Conservation (phyloP, 352 stramenopile species). For the Globisporangium irregulare region DNA sequence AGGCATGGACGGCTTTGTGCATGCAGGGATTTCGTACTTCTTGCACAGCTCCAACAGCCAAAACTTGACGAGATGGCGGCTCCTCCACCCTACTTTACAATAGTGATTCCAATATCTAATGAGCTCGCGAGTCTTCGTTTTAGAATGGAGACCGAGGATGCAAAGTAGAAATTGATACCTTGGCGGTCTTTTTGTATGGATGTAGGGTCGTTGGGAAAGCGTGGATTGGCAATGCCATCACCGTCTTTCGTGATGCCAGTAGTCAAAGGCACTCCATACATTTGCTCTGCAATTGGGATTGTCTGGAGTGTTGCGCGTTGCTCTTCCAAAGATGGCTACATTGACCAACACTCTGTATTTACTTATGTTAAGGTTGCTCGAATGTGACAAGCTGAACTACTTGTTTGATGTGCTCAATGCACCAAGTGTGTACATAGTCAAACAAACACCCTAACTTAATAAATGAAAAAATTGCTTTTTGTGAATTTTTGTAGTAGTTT, state of each 20-base stretch:
- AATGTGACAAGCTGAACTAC: background rate
- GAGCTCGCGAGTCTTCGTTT: no score
- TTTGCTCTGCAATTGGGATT: no score
- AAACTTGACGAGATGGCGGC: no score
- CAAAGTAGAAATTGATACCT: no score
- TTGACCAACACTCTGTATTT: background rate
- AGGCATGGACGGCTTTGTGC: conserved; percentile 2
- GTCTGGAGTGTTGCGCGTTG: background rate
- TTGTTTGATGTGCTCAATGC: background rate
- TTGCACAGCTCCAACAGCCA: background rate
- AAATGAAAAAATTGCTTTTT: background rate
- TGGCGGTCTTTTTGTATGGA: no score
- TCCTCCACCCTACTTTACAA: no score
- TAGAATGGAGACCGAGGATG: no score
- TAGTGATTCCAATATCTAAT: no score
- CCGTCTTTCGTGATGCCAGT: no score
- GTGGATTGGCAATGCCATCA: no score
- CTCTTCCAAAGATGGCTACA: background rate
- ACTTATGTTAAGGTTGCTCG: background rate
- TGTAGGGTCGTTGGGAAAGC: no score
- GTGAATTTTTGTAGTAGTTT: background rate
- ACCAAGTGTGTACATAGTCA: background rate
- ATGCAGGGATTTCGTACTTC: background rate
- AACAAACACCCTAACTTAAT: background rate
- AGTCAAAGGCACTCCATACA: no score